Evolutionary conservation across 345 rosid species (phyloP).

Genomic region (Mercurialis annua): DNA sequence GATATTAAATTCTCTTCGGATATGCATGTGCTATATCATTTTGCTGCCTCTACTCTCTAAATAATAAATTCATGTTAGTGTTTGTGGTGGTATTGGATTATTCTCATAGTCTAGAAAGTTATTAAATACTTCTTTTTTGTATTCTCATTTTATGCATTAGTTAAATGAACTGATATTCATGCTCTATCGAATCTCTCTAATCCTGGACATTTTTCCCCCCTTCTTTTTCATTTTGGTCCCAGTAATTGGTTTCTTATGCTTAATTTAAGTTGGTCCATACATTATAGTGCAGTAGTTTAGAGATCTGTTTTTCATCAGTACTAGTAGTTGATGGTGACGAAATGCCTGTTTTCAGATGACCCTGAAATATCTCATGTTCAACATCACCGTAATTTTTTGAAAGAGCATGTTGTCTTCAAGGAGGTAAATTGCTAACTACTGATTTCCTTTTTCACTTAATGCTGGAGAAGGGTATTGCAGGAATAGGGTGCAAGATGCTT

Average conservation of each 20-base stretch:
- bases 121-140: neutral
- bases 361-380: conserved; percentile 59
- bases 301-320: neutral
- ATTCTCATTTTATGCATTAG: neutral
- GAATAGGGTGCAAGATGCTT: neutral
- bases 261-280: neutral
- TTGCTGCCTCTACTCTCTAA: neutral
- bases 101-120: neutral
- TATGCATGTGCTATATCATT: neutral
- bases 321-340: conserved; percentile 5
- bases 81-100: neutral
- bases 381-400: conserved; percentile 67
- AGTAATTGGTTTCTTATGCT: neutral
- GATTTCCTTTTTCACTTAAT: conserved; percentile 2
- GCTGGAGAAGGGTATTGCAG: conserved; percentile 11
- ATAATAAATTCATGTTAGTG: neutral
- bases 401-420: conserved; percentile 71
- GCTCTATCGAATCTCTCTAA: neutral
- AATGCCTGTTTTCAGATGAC: conserved; percentile 53
- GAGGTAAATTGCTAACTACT: conserved; percentile 53
- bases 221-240: neutral
- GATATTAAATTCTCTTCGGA: neutral
- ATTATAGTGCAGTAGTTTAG: neutral
- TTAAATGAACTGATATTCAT: neutral
- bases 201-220: neutral